Evolutionary conservation across 2,329 filamentous ascomycete genomes (phyloP).

Genomic region (Arthrobotrys megalospora): DNA sequence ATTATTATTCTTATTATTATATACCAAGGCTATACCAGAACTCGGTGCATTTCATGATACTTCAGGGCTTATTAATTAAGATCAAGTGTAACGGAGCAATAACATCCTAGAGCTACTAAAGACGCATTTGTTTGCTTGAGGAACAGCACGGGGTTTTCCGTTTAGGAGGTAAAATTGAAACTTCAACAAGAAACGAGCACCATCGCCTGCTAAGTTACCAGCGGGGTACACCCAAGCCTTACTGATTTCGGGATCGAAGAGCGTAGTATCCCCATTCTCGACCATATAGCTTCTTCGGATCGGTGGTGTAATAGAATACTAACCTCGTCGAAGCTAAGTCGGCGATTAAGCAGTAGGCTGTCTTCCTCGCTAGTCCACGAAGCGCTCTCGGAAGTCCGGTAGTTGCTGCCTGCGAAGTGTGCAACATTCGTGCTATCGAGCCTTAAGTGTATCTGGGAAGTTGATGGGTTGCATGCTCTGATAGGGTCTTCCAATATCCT

Average conservation of each 20-base stretch:
- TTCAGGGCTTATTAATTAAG: background rate
- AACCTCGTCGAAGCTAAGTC: slow-evolving; percentile 64
- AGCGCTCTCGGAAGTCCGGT: slow-evolving; percentile 16
- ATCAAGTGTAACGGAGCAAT: background rate
- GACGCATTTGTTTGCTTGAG: background rate
- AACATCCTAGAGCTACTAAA: slow-evolving; percentile 11
- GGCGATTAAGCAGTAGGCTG: slow-evolving; percentile 63
- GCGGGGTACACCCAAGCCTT: slow-evolving; percentile 30
- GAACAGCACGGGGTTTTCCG: background rate
- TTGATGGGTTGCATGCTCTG: slow-evolving; percentile 23
- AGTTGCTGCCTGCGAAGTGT: slow-evolving; percentile 20
- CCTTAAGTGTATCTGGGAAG: slow-evolving; percentile 13
- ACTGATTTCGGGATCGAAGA: slow-evolving; percentile 55
- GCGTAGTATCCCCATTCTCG: slow-evolving; percentile 63
- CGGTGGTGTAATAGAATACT: slow-evolving; percentile 63
- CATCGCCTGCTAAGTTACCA: slow-evolving; percentile 13
- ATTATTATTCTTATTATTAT: background rate
- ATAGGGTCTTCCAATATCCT: slow-evolving; percentile 32
- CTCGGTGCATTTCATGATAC: slow-evolving; percentile 2
- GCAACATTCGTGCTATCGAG: slow-evolving; percentile 14
- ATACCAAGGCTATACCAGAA: background rate
- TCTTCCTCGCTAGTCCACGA: slow-evolving; percentile 64
- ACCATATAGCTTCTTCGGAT: slow-evolving; percentile 64
- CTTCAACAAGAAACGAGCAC: background rate
- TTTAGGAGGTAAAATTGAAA: background rate